Base-by-base conservation (phyloP, 2,329 filamentous ascomycete species). In the Cryphonectria japonica region DNA sequence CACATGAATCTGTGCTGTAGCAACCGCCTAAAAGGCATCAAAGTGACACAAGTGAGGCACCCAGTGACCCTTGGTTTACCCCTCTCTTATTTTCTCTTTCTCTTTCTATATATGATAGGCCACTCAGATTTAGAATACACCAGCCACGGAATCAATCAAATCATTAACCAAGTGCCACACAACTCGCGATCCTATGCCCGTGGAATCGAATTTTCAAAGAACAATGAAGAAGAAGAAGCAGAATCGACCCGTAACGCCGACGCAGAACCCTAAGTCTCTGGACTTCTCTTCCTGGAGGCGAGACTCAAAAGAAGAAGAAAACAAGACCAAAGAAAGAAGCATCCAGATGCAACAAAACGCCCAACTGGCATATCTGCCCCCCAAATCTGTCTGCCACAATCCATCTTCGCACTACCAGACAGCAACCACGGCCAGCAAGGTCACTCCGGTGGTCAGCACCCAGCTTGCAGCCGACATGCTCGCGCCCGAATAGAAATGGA, bases 401-500 rank as follows among this genome's bases (percentile, higher is more conserved):
- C n/a, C n/a, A 7, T 11, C n/a, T 32, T 19, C 34, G 2, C 22
- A 43, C 26, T 72, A 67, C 72, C 57, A 71, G 13, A 66, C 64
- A 57, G 52, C 67, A 39, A 43, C 59, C 5, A 54, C 37, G 16
- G 70, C 68, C n/a, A 67, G 46, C 61, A 67, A 8, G 60, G 63
- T 54, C 41, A 68, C 52, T n/a, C 39, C 69, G 19, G 66, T 39
- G 46, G 77, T 64, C 46, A 76, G 37, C 14, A 64, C 52, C 78
- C 76, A 79, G 22, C 76, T 74, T 41, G 75, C 69, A 32, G 69
- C 69, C 22, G 74, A 37, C 39, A 72, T 73, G n/a, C 68, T 69
- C 19, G 77, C 76, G 11, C 76, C 83, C 9, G 80, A 80, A 68
- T 84, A 79, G 73, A 83, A 85, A 76, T 88, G 87, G 3, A 86